Base-by-base conservation (phyloP, 169 alveolate genomes). In the Cyclospora cayetanensis region DNA sequence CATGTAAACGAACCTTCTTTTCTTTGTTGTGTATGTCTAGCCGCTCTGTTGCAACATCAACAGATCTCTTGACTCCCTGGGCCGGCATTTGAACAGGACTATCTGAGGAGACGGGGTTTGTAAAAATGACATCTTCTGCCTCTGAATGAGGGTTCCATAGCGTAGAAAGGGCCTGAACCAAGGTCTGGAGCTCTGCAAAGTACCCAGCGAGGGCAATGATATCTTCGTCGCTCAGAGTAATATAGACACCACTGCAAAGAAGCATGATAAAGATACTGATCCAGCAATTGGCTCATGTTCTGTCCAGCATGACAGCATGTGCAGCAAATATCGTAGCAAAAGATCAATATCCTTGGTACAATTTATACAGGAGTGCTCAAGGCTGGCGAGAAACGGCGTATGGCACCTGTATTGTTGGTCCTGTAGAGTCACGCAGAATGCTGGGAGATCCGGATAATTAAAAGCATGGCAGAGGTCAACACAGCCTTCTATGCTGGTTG, bases 201-300 rank as follows among this genome's bases (percentile, higher is more conserved):
- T 50, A 34, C 39, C 74, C 89, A 27, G 35, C 31, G 52, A 80
- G 42, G 43, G 74, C 89, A 70, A 46, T 65, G 52, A 80, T 80
- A 52, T 80, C 89, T 63, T 80, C 34, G 72, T 80, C 89, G 25
- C 76, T 80, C 76, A 80, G 43, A 50, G 55, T 52, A 80, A 80
- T 80, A 52, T 52, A 80, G 43, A 80, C 89, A 27, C 89, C 89
- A 34, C 89, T 80, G 89, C 46, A 41, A 27, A 80, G 52, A 50
- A 18, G 34, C 89, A 42, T 34, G 39, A 34, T n/a, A n/a, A n/a
- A n/a, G n/a, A n/a, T n/a, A n/a, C n/a, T n/a, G n/a, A n/a, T n/a
- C n/a, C n/a, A n/a, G n/a, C n/a, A n/a, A n/a, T n/a, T n/a, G n/a
- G n/a, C n/a, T n/a, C n/a, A n/a, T n/a, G n/a, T n/a, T n/a, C n/a